Evolutionary conservation across 192 early-diverging fungal genomes (phyloP).

Genomic region (Kickxella alabastrina): DNA sequence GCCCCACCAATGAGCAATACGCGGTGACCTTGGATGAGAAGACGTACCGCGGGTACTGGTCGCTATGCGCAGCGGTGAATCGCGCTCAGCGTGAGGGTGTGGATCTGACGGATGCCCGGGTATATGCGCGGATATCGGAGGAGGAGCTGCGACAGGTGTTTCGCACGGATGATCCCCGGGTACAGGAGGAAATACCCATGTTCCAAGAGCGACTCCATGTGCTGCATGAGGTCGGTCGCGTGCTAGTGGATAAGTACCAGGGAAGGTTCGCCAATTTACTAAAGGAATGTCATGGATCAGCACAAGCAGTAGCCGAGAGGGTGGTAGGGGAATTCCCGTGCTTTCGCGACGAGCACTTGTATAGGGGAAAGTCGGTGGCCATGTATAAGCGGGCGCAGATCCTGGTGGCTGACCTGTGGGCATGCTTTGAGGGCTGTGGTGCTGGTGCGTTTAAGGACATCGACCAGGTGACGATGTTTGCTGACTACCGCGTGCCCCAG

Average conservation of each 20-base stretch:
- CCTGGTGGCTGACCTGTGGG: slow-evolving; percentile 82
- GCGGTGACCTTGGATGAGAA: slow-evolving; percentile 56
- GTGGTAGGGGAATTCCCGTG: slow-evolving; percentile 60
- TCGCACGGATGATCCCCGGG: slow-evolving; percentile 52
- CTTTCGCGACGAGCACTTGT: slow-evolving; percentile 64
- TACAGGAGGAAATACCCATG: slow-evolving; percentile 58
- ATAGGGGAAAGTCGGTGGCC: slow-evolving; percentile 53
- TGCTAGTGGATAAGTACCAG: slow-evolving; percentile 57
- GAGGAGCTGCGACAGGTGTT: slow-evolving; percentile 57
- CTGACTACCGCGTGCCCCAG: slow-evolving; percentile 80
- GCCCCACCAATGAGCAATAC: slow-evolving; percentile 52
- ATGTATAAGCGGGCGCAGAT: slow-evolving; percentile 84
- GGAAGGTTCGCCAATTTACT: slow-evolving; percentile 65
- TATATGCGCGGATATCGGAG: slow-evolving; percentile 39
- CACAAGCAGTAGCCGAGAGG: slow-evolving; percentile 54
- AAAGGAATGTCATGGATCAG: slow-evolving; percentile 48
- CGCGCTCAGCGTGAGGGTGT: slow-evolving; percentile 59
- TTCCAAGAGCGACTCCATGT: slow-evolving; percentile 56
- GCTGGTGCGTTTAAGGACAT: slow-evolving; percentile 68
- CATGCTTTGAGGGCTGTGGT: slow-evolving; percentile 70
- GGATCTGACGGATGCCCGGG: slow-evolving; percentile 59
- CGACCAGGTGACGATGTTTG: slow-evolving; percentile 84
- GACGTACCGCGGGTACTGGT: slow-evolving; percentile 78
- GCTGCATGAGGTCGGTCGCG: slow-evolving; percentile 67
- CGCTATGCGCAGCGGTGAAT: slow-evolving; percentile 73